Evolutionary conservation across 2,329 filamentous ascomycete species (phyloP).

Genomic region (Orbilia oligospora): DNA sequence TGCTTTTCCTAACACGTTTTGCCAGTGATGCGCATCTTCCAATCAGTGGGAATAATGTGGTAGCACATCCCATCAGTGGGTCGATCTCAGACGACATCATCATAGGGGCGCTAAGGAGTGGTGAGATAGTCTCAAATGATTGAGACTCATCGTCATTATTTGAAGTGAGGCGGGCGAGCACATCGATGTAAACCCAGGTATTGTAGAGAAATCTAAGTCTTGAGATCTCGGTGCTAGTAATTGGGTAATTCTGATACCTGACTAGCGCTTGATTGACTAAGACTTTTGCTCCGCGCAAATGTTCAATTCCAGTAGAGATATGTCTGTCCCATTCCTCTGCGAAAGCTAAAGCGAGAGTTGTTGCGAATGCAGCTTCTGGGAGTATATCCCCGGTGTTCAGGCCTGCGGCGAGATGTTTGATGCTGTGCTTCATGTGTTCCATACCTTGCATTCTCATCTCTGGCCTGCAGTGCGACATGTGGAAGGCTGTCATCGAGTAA

Average conservation of each 20-base stretch:
- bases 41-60: constrained; percentile 78
- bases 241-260: constrained; percentile 68
- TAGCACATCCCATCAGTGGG: constrained; percentile 79
- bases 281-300: constrained; percentile 77
- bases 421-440: constrained; percentile 78
- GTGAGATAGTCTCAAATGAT: constrained; percentile 64
- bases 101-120: constrained; percentile 63
- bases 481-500: constrained; percentile 78
- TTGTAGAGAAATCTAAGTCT: constrained; percentile 78
- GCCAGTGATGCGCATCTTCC: constrained; percentile 77
- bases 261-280: constrained; percentile 75
- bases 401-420: constrained; percentile 73
- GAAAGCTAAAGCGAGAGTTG: constrained; percentile 78
- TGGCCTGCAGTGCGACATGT: constrained; percentile 74
- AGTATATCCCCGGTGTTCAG: constrained; percentile 74
- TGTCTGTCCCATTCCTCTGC: constrained; percentile 80
- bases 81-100: constrained; percentile 73
- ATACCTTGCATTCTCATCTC: constrained; percentile 75
- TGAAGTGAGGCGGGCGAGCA: constrained; percentile 78
- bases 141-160: constrained; percentile 71
- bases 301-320: constrained; percentile 77
- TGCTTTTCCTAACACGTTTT: constrained; percentile 73
- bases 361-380: constrained; percentile 77
- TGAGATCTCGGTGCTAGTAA: constrained; percentile 70
- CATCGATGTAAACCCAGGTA: constrained; percentile 80